Evolutionary conservation across 139 green algal species (phyloP), one percentile per base, ranked within the genome.

Genomic region (Deuterostichococcus epilithicus): DNA sequence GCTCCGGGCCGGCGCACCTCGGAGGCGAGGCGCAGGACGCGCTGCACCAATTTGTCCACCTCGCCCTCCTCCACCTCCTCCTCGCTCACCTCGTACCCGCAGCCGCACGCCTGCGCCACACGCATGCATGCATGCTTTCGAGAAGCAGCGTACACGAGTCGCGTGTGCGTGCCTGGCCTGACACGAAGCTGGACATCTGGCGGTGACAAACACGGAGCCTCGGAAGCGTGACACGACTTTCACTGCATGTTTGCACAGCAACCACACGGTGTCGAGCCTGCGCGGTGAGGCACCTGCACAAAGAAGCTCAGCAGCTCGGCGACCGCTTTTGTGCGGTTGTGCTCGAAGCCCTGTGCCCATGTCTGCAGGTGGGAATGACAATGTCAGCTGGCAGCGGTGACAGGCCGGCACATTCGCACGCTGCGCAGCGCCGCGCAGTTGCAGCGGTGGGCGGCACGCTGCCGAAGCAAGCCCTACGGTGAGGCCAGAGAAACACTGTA

Each of bases 301-400:
- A 94, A 52, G 63, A 94, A 72, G 0, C 85, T 88, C 76, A 93
- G 78, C 32, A 92, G 75, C 81, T 93, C 90, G 8, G 86, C 88
- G 0, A 82, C 86, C 34, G 85, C 88, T 5, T 65, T 63, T 2
- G 75, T 37, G 28, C 79, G 73, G 71, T 86, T 34, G 0, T 65
- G 63, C 59, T 73, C 52, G 70, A 91, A 94, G 0, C 79, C 70
- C 28, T 87, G 74, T 32, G 90, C 81, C 90, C 89, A 94, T 34
- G 90, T 86, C 85, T 91, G 75, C n/a, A 76, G 47, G 42, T 52
- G 8, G 8, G 42, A 8, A 52, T 8, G 42, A n/a, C n/a, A n/a
- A n/a, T n/a, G n/a, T n/a, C n/a, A n/a, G n/a, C n/a, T n/a, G n/a
- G n/a, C n/a, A n/a, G n/a, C n/a, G n/a, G n/a, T n/a, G n/a, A n/a